These are phyloP conservation scores for Verticillium tricorpus DNA, from an alignment of 2,329 filamentous ascomycete species.

Conservation along the genomic window DNA sequence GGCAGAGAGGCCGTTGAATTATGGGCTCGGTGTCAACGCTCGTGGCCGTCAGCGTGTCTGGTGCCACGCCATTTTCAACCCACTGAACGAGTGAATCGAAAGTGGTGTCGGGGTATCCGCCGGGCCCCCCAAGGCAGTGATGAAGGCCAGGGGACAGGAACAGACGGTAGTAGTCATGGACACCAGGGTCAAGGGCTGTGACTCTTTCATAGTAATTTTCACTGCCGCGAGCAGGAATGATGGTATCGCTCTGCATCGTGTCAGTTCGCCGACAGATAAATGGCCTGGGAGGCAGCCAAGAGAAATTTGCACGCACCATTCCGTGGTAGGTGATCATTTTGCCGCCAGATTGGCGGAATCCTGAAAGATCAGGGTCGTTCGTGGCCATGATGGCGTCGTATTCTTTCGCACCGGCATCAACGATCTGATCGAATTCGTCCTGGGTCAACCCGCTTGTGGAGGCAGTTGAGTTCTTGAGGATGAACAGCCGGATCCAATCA, in stretches of 20 bases:
- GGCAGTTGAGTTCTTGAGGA: too few relatives aligned
- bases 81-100: slow-evolving; percentile 43
- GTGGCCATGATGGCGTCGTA: slow-evolving; percentile 19
- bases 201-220: too few relatives aligned
- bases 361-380: slow-evolving; percentile 26
- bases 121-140: slow-evolving; percentile 44
- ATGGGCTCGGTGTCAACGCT: too few relatives aligned
- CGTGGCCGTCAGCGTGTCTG: slow-evolving; percentile 19
- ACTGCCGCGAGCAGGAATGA: slow-evolving; percentile 25
- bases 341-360: slow-evolving; percentile 26
- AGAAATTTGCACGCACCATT: slow-evolving; percentile 8
- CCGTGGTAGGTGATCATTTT: slow-evolving; percentile 45
- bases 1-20: too few relatives aligned
- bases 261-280: too few relatives aligned
- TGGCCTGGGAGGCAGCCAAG: too few relatives aligned
- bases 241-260: slow-evolving; percentile 22
- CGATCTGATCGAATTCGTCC: slow-evolving; percentile 27
- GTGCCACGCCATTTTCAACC: slow-evolving; percentile 40
- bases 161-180: slow-evolving; percentile 41
- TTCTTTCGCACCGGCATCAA: neutral
- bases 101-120: slow-evolving; percentile 35
- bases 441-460: slow-evolving; percentile 20
- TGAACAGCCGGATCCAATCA: slow-evolving; percentile 31
- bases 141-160: slow-evolving; percentile 49
- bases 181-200: neutral